Percentiles rank a stretch among this genome's conserved stretches.
Evolutionary conservation across 2,329 filamentous ascomycete species (phyloP).

Genomic region (Ophiostoma sp.): DNA sequence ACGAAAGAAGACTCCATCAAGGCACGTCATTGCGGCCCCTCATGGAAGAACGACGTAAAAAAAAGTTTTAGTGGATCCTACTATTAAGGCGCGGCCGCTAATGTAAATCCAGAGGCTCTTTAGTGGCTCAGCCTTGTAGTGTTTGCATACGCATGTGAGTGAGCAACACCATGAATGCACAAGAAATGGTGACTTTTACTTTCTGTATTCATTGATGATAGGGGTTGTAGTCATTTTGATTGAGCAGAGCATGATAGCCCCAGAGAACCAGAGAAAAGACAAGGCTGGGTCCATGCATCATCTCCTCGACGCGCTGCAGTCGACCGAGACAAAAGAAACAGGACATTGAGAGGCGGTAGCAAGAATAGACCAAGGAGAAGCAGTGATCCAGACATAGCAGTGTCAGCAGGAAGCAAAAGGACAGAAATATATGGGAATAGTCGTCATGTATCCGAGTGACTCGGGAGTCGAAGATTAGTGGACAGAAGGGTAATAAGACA

Average conservation of each 20-base stretch:
- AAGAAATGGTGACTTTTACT: no score
- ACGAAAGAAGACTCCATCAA: background rate
- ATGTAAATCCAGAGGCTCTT: slow-evolving; percentile 4
- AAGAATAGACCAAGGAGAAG: no score
- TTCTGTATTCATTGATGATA: no score
- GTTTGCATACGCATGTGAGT: background rate
- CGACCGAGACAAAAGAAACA: no score
- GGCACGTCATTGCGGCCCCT: slow-evolving; percentile 15
- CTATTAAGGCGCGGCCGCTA: slow-evolving; percentile 17
- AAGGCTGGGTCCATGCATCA: no score
- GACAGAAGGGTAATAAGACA: slow-evolving; percentile 9
- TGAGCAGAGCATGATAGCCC: no score
- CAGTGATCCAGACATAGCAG: background rate
- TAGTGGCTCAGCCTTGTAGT: slow-evolving; percentile 12
- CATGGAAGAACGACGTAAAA: background rate
- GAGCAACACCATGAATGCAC: background rate
- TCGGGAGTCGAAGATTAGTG: background rate
- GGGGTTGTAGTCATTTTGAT: no score
- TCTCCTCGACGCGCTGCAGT: no score
- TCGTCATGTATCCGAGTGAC: slow-evolving; percentile 8
- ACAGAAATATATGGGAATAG: background rate
- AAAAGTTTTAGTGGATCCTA: slow-evolving; percentile 16
- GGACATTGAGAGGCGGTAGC: no score
- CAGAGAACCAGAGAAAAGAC: no score
- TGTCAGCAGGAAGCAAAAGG: background rate